A percentile compares a stretch with the other conserved stretches of the same genome.
Evolutionary conservation across 164 flowering plant species (phyloP).

Genomic region (Vitis rotundifolia): DNA sequence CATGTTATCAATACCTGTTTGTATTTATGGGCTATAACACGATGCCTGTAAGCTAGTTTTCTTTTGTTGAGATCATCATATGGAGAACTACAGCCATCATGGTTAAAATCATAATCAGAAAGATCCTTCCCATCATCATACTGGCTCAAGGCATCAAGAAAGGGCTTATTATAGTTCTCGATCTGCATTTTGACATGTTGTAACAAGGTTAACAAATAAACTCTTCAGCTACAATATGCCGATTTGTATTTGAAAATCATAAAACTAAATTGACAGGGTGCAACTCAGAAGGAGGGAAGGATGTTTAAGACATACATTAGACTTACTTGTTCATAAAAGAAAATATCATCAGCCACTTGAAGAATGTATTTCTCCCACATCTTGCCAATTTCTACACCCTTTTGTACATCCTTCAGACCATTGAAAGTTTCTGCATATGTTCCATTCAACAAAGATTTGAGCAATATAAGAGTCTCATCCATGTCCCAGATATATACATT

Average conservation of each 20-base stretch:
- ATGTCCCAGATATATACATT: constrained; percentile 93
- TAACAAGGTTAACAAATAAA: constrained; percentile 1
- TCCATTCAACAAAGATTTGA: constrained; percentile 81
- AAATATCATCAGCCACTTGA: constrained; percentile 61
- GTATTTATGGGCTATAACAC: constrained; percentile 66
- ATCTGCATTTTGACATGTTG: constrained; percentile 47
- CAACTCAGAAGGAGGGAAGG: not conserved
- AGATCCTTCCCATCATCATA: constrained; percentile 87
- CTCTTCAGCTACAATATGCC: not conserved
- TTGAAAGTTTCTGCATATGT: constrained; percentile 68
- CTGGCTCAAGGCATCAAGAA: constrained; percentile 56
- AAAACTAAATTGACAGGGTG: not conserved
- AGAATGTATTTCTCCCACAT: constrained; percentile 85
- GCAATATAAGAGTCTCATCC: constrained; percentile 95
- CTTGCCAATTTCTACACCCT: constrained; percentile 73
- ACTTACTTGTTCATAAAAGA: constrained; percentile 87
- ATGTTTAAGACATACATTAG: not conserved
- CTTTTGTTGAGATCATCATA: constrained; percentile 62
- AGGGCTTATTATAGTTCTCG: constrained; percentile 78
- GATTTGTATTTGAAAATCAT: not conserved
- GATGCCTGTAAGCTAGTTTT: constrained; percentile 81
- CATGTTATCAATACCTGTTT: constrained; percentile 48
- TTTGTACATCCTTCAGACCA: constrained; percentile 70
- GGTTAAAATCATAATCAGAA: constrained; percentile 68
- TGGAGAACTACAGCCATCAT: constrained; percentile 64